Percentiles rank a stretch among this genome's conserved stretches.
Evolutionary conservation across 2,329 filamentous ascomycete species (phyloP).

Genomic region (Fusarium sp.): DNA sequence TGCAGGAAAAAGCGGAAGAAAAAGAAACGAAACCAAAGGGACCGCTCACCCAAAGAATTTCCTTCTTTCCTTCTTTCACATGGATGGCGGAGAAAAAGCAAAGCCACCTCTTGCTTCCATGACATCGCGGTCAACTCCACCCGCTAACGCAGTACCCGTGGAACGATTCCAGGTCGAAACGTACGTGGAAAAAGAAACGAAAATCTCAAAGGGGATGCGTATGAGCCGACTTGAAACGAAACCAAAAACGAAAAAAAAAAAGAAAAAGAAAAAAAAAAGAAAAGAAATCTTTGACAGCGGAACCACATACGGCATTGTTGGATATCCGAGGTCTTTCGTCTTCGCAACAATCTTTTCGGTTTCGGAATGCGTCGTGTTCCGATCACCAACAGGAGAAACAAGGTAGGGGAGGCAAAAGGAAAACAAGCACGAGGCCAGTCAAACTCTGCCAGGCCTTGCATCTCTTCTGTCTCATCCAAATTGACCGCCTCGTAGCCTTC

Average conservation of each 20-base stretch:
- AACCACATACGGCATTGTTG: not conserved
- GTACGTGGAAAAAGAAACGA: constrained; percentile 42
- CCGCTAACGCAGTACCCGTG: constrained; percentile 35
- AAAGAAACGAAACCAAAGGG: constrained; percentile 10
- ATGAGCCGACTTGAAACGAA: constrained; percentile 35
- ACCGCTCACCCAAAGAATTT: constrained; percentile 14
- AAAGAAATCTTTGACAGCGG: constrained; percentile 1
- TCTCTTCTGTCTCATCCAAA: constrained; percentile 21
- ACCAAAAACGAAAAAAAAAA: constrained; percentile 22
- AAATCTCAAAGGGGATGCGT: constrained; percentile 17
- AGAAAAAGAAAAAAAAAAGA: not conserved
- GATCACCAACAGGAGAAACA: constrained; percentile 2
- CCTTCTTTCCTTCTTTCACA: not conserved
- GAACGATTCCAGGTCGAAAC: constrained; percentile 39
- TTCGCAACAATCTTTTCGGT: not conserved
- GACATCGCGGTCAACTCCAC: constrained; percentile 16
- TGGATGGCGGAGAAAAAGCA: constrained; percentile 28
- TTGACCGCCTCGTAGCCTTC: constrained; percentile 25
- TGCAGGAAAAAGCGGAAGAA: not conserved
- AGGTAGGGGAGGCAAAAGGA: constrained; percentile 1
- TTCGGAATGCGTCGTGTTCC: constrained; percentile 4
- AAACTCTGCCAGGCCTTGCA: not conserved
- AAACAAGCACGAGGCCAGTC: not conserved
- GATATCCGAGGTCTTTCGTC: not conserved
- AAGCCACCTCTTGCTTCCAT: constrained; percentile 22